Percentiles rank a stretch among this genome's conserved stretches.
Evolutionary conservation across 1,284 basidiomycete species (phyloP).

Genomic region (Ustilago bromivora): DNA sequence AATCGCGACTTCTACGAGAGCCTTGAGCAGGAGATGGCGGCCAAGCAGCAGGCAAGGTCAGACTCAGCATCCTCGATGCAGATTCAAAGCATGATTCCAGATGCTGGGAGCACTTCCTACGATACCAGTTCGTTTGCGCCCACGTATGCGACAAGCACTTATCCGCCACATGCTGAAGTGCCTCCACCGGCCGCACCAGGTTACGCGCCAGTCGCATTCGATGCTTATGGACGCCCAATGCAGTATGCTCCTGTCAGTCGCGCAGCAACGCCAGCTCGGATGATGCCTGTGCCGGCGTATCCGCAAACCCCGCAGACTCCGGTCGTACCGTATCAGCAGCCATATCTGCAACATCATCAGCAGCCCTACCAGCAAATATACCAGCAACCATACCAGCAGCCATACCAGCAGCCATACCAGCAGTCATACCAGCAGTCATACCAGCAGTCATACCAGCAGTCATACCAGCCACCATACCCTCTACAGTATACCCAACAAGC

Average conservation of each 20-base stretch:
- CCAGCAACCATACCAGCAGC: too few species aligned
- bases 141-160: not conserved
- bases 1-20: slow-evolving; percentile 9
- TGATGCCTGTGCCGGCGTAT: not conserved
- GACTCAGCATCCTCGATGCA: slow-evolving; percentile 4
- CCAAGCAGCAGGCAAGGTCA: not conserved
- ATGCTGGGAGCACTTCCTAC: slow-evolving; percentile 23
- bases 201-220: not conserved
- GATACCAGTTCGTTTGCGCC: slow-evolving; percentile 25
- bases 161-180: not conserved
- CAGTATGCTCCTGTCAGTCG: slow-evolving; percentile 8
- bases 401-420: too few species aligned
- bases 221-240: slow-evolving; percentile 6
- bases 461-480: not conserved
- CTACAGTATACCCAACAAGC: not conserved
- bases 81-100: slow-evolving; percentile 32
- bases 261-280: not conserved
- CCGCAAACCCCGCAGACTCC: not conserved
- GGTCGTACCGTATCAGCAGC: not conserved
- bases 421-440: not conserved
- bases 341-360: not conserved
- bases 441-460: not conserved
- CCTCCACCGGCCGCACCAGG: not conserved
- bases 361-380: not conserved
- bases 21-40: slow-evolving; percentile 15